Conservation (phyloP, 1,284 basidiomycete species). For the Ustilago bromivora region DNA sequence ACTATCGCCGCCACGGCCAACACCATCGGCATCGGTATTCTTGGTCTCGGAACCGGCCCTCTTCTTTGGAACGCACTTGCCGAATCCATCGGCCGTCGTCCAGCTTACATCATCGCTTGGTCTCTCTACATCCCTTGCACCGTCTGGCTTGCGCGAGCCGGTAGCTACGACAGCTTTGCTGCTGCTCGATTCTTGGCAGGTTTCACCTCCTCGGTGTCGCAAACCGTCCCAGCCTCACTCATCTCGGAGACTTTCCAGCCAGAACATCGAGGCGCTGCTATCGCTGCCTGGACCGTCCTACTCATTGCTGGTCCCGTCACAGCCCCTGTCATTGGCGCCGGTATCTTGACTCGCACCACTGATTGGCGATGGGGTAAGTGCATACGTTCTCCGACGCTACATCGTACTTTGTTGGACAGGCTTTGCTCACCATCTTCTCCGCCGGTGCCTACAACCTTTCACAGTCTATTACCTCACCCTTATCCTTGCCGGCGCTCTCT, state of each 20-base stretch:
- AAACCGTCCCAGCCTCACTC: constrained; percentile 49
- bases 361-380: constrained; percentile 49
- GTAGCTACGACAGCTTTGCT: constrained; percentile 48
- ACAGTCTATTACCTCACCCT: constrained; percentile 67
- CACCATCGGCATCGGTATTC: constrained; percentile 69
- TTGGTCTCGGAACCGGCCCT: constrained; percentile 70
- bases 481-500: constrained; percentile 62
- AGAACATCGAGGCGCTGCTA: constrained; percentile 68
- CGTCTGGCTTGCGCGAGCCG: constrained; percentile 66
- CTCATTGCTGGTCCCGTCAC: constrained; percentile 64
- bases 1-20: constrained; percentile 65
- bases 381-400: neutral
- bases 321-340: constrained; percentile 68
- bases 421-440: neutral
- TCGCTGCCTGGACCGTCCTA: constrained; percentile 64
- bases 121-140: constrained; percentile 67
- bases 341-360: constrained; percentile 58
- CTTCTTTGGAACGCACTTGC: constrained; percentile 62
- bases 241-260: constrained; percentile 55
- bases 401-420: neutral
- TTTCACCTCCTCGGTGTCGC: constrained; percentile 37
- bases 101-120: constrained; percentile 69
- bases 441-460: neutral
- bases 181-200: constrained; percentile 56
- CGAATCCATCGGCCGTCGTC: constrained; percentile 66